These are phyloP conservation scores for Jatropha multifida DNA, from an alignment of 441 rosid genomes.

Conservation along the genomic window DNA sequence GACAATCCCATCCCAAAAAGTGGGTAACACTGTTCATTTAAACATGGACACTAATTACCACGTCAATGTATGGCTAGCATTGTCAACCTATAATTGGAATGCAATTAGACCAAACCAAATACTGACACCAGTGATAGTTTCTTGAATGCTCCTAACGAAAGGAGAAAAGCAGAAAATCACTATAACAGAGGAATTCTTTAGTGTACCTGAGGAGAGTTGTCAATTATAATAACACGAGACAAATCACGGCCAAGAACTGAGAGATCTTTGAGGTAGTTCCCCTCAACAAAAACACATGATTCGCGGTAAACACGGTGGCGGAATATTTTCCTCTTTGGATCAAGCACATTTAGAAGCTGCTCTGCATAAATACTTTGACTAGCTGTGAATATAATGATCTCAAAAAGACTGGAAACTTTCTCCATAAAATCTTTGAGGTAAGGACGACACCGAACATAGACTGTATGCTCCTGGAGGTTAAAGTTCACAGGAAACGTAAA, in stretches of 20 bases:
- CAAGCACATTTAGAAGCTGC: slow-evolving; percentile 94
- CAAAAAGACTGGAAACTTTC: slow-evolving; percentile 76
- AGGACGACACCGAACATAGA: slow-evolving; percentile 94
- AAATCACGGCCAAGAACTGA: slow-evolving; percentile 96
- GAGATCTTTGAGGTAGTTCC: slow-evolving; percentile 93
- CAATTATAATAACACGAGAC: slow-evolving; percentile 77
- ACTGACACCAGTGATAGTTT: background rate
- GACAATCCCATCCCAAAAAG: background rate
- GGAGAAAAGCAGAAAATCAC: background rate
- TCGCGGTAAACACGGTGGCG: slow-evolving; percentile 95
- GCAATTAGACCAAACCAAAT: background rate
- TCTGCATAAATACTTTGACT: slow-evolving; percentile 97
- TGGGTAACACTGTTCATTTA: background rate
- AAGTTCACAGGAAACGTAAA: slow-evolving; percentile 92
- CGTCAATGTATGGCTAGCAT: too few species aligned
- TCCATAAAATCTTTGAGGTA: slow-evolving; percentile 88
- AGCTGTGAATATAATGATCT: slow-evolving; percentile 97
- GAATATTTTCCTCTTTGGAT: slow-evolving; percentile 86
- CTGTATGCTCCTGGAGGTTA: slow-evolving; percentile 78
- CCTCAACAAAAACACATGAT: slow-evolving; percentile 92
- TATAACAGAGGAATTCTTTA: background rate
- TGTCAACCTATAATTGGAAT: too few species aligned
- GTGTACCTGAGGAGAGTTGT: slow-evolving; percentile 95
- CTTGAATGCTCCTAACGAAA: background rate
- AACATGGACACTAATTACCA: background rate